Conservation (phyloP, 257 asterid species). For the Nicotiana undulata region DNA sequence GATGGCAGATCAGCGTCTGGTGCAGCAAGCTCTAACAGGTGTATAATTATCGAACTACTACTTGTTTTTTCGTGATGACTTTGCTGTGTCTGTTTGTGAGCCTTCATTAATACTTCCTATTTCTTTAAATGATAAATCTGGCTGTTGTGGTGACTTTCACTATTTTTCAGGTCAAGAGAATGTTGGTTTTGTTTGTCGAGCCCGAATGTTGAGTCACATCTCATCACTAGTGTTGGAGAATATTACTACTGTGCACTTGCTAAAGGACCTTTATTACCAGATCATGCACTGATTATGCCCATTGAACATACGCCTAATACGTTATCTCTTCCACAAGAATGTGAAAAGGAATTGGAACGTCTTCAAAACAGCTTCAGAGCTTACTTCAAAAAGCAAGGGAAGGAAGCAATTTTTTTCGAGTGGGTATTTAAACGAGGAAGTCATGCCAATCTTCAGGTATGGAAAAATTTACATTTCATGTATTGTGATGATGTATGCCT, state of each 20-base stretch:
- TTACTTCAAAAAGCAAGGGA: slow-evolving; percentile 66
- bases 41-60: background rate
- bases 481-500: background rate
- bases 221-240: slow-evolving; percentile 72
- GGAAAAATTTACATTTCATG: background rate
- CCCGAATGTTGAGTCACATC: slow-evolving; percentile 73
- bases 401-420: slow-evolving; percentile 80
- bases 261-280: slow-evolving; percentile 84
- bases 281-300: slow-evolving; percentile 84
- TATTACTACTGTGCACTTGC: slow-evolving; percentile 82
- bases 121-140: background rate
- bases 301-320: slow-evolving; percentile 82
- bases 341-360: slow-evolving; percentile 50
- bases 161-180: slow-evolving; percentile 69
- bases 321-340: slow-evolving; percentile 59
- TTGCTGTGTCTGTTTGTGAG: background rate
- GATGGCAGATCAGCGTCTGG: slow-evolving; percentile 53
- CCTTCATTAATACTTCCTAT: background rate
- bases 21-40: slow-evolving; percentile 57
- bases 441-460: slow-evolving; percentile 96
- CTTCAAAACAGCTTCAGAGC: slow-evolving; percentile 62
- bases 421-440: slow-evolving; percentile 78
- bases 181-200: slow-evolving; percentile 98
- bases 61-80: background rate
- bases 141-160: background rate